Evolutionary conservation across 192 early-diverging fungal species (phyloP).

Genomic region (Rhizophagus clarus): DNA sequence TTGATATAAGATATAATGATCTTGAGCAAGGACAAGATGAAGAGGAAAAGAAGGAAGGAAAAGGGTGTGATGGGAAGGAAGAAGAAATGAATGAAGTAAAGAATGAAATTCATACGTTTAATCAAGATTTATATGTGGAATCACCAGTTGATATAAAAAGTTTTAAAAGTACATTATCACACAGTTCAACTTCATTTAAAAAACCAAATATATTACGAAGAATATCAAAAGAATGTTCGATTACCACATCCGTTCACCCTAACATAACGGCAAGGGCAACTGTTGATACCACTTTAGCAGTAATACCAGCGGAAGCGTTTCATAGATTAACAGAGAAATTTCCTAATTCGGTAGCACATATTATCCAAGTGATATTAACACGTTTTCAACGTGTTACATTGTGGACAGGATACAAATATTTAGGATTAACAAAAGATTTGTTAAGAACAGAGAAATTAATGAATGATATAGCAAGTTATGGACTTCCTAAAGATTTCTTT

Average conservation of each 20-base stretch:
- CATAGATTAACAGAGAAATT: constrained; percentile 85
- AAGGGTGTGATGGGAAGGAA: neutral
- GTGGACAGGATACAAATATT: constrained; percentile 85
- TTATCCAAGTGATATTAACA: constrained; percentile 93
- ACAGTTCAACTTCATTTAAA: neutral
- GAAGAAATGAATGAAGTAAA: neutral
- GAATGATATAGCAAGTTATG: constrained; percentile 69
- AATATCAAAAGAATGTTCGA: constrained; percentile 15
- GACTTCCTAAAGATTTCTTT: constrained; percentile 59
- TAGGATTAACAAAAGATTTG: constrained; percentile 85
- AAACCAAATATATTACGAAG: constrained; percentile 9
- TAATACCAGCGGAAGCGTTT: constrained; percentile 94
- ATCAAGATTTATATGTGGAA: neutral
- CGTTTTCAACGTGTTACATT: constrained; percentile 95
- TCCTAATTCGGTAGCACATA: constrained; percentile 91
- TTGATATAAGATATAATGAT: constrained; percentile 56
- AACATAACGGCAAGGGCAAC: constrained; percentile 85
- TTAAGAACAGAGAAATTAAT: constrained; percentile 82
- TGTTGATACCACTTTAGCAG: constrained; percentile 86
- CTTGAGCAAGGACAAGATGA: constrained; percentile 40
- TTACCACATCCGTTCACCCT: constrained; percentile 49
- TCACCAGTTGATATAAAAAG: neutral
- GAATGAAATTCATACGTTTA: neutral
- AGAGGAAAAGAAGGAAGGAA: constrained; percentile 27
- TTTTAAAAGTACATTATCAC: neutral